Evolutionary conservation across 352 stramenopile species (phyloP).

Genomic region (Blastocystis sp.): DNA sequence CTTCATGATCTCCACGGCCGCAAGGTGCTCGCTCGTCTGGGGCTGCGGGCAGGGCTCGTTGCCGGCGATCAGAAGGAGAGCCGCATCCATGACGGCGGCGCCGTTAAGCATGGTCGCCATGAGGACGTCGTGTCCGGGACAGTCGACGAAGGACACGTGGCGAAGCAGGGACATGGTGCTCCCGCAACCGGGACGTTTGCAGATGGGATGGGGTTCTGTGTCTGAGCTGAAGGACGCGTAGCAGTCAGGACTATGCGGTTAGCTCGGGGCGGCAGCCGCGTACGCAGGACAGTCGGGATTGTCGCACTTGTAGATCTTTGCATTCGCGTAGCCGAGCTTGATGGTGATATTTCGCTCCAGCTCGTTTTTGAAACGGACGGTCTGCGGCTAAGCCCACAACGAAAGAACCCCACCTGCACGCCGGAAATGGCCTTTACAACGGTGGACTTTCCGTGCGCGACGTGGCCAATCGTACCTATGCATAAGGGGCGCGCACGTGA

Average conservation of each 20-base stretch:
- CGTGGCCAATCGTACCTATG: slow-evolving; percentile 97
- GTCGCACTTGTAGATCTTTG: slow-evolving; percentile 96
- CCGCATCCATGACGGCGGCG: slow-evolving; percentile 99
- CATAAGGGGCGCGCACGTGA: slow-evolving; percentile 98
- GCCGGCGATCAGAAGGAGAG: slow-evolving; percentile 94
- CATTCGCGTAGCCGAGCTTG: slow-evolving; percentile 99
- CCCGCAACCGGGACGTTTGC: slow-evolving; percentile 74
- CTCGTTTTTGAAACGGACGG: slow-evolving; percentile 95
- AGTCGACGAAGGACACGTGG: slow-evolving; percentile 99
- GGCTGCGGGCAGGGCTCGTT: slow-evolving; percentile 98
- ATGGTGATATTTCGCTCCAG: slow-evolving; percentile 99
- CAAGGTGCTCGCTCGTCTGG: slow-evolving; percentile 98
- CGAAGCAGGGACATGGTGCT: slow-evolving; percentile 82
- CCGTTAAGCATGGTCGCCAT: slow-evolving; percentile 99
- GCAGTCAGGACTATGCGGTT: slow-evolving; percentile 58
- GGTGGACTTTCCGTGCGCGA: slow-evolving; percentile 98
- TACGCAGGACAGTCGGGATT: slow-evolving; percentile 74
- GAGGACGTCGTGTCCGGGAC: slow-evolving; percentile 99
- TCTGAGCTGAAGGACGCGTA: slow-evolving; percentile 81
- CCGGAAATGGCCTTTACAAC: slow-evolving; percentile 99
- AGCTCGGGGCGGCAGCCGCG: not conserved
- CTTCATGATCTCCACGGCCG: slow-evolving; percentile 99
- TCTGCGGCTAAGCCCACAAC: slow-evolving; percentile 74
- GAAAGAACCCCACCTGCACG: slow-evolving; percentile 79
- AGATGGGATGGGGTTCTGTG: slow-evolving; percentile 80